Evolutionary conservation across 495 filamentous ascomycete species (phyloP).

Genomic region (Lophium mytilinum): DNA sequence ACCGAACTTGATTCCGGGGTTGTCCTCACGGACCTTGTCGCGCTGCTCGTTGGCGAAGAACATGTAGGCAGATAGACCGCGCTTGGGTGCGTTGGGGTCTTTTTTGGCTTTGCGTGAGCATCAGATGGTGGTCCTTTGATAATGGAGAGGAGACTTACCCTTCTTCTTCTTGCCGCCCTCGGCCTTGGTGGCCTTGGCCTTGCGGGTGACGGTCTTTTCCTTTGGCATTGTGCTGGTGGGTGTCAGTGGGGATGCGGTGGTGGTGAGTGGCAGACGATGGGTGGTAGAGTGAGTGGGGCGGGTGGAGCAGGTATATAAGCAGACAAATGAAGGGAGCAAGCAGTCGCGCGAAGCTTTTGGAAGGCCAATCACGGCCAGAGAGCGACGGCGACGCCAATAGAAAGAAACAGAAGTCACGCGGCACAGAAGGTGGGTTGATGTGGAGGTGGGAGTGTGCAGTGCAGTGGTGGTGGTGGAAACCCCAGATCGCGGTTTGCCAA

Average conservation of each 20-base stretch:
- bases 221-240: slow-evolving; percentile 58
- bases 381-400: neutral
- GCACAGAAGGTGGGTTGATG: neutral
- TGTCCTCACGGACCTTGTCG: slow-evolving; percentile 95
- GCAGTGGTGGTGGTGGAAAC: neutral
- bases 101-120: slow-evolving; percentile 14
- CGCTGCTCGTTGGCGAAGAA: slow-evolving; percentile 99
- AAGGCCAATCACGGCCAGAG: neutral
- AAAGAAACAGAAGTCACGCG: neutral
- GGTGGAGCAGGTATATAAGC: neutral
- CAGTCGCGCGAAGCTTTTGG: neutral
- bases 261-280: too few relatives aligned
- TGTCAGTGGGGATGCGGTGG: too few relatives aligned
- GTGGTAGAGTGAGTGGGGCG: too few relatives aligned
- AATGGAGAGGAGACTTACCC: slow-evolving; percentile 48
- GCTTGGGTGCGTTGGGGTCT: slow-evolving; percentile 99
- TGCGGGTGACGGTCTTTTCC: slow-evolving; percentile 54
- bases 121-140: too few relatives aligned
- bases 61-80: slow-evolving; percentile 99
- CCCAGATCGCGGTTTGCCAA: neutral
- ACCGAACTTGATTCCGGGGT: slow-evolving; percentile 97
- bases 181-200: slow-evolving; percentile 42
- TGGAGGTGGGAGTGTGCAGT: neutral
- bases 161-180: slow-evolving; percentile 68
- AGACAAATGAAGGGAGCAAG: neutral